phyloP scores from a whole-genome alignment of 2,329 filamentous ascomycete species.

The Cephalotrichum gorgonifer region DNA sequence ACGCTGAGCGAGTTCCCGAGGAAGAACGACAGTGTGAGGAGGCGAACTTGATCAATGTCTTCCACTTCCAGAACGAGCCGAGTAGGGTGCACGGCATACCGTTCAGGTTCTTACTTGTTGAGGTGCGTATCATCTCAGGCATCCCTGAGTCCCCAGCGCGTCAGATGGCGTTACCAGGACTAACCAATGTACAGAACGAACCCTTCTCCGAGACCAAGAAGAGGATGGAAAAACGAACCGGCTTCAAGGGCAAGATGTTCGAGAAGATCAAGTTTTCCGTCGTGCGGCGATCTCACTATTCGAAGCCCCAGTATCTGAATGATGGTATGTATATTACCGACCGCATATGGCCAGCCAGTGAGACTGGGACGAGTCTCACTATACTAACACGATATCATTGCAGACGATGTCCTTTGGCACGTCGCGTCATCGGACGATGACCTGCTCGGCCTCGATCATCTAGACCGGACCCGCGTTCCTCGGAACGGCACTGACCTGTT shows the following conservation, averaged over 20 bases:
- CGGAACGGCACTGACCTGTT: conserved; percentile 56
- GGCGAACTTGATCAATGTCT: conserved; percentile 60
- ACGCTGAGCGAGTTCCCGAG: conserved; percentile 71
- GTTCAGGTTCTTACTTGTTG: conserved; percentile 79
- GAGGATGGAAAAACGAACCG: conserved; percentile 82
- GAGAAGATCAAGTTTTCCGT: conserved; percentile 97
- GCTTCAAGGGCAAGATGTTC: conserved; percentile 94
- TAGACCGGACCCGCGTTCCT: conserved; percentile 47
- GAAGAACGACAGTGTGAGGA: conserved; percentile 53
- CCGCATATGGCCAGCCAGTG: not conserved
- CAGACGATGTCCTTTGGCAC: conserved; percentile 51
- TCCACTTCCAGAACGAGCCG: conserved; percentile 88
- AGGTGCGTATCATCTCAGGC: conserved; percentile 39
- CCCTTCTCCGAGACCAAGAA: conserved; percentile 86
- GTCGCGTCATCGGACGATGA: conserved; percentile 45
- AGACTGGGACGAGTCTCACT: conserved; percentile 8
- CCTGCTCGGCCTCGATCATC: conserved; percentile 54
- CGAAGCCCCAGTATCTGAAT: conserved; percentile 70
- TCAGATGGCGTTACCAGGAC: not conserved
- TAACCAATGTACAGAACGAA: conserved; percentile 49
- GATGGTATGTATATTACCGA: conserved; percentile 56
- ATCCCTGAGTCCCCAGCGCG: too few relatives aligned
- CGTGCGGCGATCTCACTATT: conserved; percentile 60
- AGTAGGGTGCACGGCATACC: conserved; percentile 78
- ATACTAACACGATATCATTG: conserved; percentile 5